Evolutionary conservation across 2,329 filamentous ascomycete genomes (phyloP).

Genomic region (Cladosporium sp.): DNA sequence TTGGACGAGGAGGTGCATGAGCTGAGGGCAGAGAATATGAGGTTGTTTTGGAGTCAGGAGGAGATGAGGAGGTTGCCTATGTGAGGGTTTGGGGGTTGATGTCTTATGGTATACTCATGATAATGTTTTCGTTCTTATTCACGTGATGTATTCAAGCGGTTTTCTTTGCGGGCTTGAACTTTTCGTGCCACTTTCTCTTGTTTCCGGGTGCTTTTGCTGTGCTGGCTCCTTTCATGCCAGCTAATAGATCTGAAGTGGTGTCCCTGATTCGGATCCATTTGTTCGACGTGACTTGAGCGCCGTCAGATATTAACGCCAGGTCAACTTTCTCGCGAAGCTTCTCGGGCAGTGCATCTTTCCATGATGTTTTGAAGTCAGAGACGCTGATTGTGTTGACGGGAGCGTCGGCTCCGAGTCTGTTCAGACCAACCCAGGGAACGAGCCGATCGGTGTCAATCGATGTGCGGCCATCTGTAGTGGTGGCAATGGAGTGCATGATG

Average conservation of each 20-base stretch:
- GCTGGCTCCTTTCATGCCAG: constrained; percentile 7
- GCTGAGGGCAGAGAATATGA: constrained; percentile 81
- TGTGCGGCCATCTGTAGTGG: constrained; percentile 23
- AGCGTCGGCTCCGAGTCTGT: constrained; percentile 21
- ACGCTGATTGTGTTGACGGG: constrained; percentile 21
- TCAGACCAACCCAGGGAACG: constrained; percentile 22
- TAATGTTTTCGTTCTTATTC: not conserved
- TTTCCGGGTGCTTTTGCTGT: constrained; percentile 21
- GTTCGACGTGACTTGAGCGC: constrained; percentile 20
- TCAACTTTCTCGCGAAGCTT: constrained; percentile 26
- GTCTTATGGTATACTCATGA: not conserved
- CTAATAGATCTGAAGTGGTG: not conserved
- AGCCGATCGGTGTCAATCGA: constrained; percentile 22
- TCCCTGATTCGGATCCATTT: constrained; percentile 21
- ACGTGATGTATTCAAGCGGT: constrained; percentile 10
- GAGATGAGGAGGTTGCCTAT: constrained; percentile 71
- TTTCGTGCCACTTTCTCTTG: constrained; percentile 38
- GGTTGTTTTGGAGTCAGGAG: constrained; percentile 70
- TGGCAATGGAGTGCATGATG: constrained; percentile 28
- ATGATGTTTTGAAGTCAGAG: constrained; percentile 32
- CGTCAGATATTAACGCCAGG: constrained; percentile 24
- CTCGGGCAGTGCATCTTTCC: constrained; percentile 34
- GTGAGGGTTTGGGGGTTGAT: constrained; percentile 34
- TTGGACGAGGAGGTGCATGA: constrained; percentile 78
- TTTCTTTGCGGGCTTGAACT: constrained; percentile 32